Evolutionary conservation across 1,284 basidiomycete genomes (phyloP).

Genomic region (Austropuccinia psidii): DNA sequence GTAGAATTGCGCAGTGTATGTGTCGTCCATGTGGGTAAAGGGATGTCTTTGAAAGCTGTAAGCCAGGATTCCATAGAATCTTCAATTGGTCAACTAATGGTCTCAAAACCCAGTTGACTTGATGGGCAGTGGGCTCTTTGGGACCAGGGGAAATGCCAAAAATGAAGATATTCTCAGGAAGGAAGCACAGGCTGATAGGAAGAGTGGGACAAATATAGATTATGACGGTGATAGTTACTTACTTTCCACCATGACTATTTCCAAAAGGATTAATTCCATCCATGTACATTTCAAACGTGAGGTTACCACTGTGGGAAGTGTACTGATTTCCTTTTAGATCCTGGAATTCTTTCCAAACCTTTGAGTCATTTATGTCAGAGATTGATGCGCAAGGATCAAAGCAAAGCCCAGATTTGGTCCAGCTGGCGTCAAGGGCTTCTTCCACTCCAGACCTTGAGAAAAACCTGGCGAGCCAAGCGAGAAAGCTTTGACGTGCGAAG

Average conservation of each 20-base stretch:
- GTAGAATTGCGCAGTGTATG: slow-evolving; percentile 17
- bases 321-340: slow-evolving; percentile 2
- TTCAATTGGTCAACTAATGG: slow-evolving; percentile 45
- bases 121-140: slow-evolving; percentile 34
- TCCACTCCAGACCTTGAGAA: not conserved
- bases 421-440: not conserved
- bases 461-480: not conserved
- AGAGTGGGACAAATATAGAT: not conserved
- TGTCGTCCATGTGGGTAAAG: not conserved
- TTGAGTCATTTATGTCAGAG: slow-evolving; percentile 4
- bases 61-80: slow-evolving; percentile 45
- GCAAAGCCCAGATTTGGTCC: not conserved
- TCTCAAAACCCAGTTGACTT: slow-evolving; percentile 46
- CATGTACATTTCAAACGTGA: slow-evolving; percentile 1
- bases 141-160: slow-evolving; percentile 48
- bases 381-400: not conserved
- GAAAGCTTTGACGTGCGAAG: not conserved
- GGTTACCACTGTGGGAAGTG: not conserved
- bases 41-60: slow-evolving; percentile 30
- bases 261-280: slow-evolving; percentile 9
- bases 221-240: slow-evolving; percentile 7
- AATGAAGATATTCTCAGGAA: slow-evolving; percentile 48
- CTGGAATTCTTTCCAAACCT: not conserved
- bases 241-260: not conserved
- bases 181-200: slow-evolving; percentile 46